phyloP scores from a whole-genome alignment of 148 eudicot genomes.

The Pouteria glomerata region DNA sequence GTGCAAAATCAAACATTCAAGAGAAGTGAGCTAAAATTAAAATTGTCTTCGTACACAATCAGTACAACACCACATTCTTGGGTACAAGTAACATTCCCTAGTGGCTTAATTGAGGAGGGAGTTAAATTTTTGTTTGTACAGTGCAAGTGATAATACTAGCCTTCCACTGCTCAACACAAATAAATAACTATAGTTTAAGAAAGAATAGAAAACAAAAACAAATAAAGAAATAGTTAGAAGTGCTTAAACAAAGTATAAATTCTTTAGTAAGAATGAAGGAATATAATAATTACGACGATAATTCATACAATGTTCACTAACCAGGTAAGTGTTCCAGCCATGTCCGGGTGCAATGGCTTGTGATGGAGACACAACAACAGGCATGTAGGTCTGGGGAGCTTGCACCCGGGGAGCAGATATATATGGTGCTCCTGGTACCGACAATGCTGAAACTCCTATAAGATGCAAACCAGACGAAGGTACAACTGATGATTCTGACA shows the following conservation, averaged over 20 bases:
- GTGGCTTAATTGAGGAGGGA: too few relatives aligned
- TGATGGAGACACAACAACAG: slow-evolving; percentile 42
- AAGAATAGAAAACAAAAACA: neutral
- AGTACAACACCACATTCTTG: too few relatives aligned
- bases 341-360: slow-evolving; percentile 19
- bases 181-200: neutral
- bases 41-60: too few relatives aligned
- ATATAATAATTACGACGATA: too few relatives aligned
- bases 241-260: neutral
- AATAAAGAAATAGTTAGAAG: neutral
- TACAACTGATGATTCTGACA: slow-evolving; percentile 24
- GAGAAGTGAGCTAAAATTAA: too few relatives aligned
- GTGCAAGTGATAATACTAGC: neutral
- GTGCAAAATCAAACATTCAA: neutral
- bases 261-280: too few relatives aligned
- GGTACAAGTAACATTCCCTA: too few relatives aligned
- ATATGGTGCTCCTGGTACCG: slow-evolving; percentile 36
- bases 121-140: neutral
- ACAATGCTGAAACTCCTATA: slow-evolving; percentile 33
- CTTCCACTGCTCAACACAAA: neutral
- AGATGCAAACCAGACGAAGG: slow-evolving; percentile 35
- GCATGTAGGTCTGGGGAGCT: slow-evolving; percentile 44
- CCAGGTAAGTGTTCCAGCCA: slow-evolving; percentile 55
- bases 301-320: slow-evolving; percentile 25
- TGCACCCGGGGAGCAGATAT: slow-evolving; percentile 26